These are phyloP conservation scores for Leccinum olivaceopallidum DNA, from an alignment of 768 basidiomycete species.

Conservation along the genomic window DNA sequence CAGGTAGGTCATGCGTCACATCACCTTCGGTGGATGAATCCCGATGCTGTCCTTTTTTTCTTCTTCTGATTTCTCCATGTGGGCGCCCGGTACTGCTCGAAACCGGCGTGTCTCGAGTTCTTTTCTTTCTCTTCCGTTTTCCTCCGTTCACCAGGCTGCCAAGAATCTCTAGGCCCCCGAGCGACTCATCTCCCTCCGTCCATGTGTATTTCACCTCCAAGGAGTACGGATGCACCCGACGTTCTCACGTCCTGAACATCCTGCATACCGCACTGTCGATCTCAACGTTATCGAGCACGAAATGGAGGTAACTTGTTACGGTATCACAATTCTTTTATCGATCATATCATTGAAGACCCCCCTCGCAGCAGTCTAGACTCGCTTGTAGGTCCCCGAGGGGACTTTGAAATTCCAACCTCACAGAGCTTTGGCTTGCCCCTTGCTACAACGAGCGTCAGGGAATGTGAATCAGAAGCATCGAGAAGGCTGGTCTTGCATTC, in stretches of 20 bases:
- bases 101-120: background rate
- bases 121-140: background rate
- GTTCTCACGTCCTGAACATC: constrained; percentile 21
- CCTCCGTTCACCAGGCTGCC: constrained; percentile 13
- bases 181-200: constrained; percentile 7
- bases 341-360: constrained; percentile 14
- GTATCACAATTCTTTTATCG: constrained; percentile 16
- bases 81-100: constrained; percentile 7
- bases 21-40: constrained; percentile 3
- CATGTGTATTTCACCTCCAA: constrained; percentile 3
- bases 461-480: constrained; percentile 27
- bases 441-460: constrained; percentile 32
- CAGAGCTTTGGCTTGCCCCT: constrained; percentile 18
- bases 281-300: constrained; percentile 15
- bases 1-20: constrained; percentile 4
- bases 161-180: constrained; percentile 10
- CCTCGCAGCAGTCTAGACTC: constrained; percentile 19
- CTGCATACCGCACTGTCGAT: constrained; percentile 14
- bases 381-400: constrained; percentile 18
- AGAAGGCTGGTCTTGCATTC: constrained; percentile 18
- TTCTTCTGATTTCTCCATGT: background rate
- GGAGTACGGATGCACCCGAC: constrained; percentile 6
- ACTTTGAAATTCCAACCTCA: constrained; percentile 27
- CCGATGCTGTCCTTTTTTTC: constrained; percentile 1
- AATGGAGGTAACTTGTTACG: constrained; percentile 19